Evolutionary conservation across 495 filamentous ascomycete species (phyloP).

Genomic region (Podospora didyma): DNA sequence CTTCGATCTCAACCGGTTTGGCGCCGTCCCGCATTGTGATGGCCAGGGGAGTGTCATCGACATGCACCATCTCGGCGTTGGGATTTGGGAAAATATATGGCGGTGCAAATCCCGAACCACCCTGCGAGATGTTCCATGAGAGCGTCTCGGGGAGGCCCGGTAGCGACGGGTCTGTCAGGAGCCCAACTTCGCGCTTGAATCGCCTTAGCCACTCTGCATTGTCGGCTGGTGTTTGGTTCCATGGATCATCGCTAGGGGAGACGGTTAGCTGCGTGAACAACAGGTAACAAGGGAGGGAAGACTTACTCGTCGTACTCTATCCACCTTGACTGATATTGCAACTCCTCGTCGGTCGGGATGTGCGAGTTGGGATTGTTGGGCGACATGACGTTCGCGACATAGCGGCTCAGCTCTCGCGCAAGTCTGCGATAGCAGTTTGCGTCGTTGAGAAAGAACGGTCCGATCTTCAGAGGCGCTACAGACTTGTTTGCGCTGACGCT

Average conservation of each 20-base stretch:
- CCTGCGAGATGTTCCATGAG: constrained; percentile 37
- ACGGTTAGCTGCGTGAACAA: neutral
- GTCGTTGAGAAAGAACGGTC: constrained; percentile 38
- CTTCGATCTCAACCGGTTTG: constrained; percentile 32
- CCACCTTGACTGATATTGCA: constrained; percentile 55
- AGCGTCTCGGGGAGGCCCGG: constrained; percentile 38
- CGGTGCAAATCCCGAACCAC: constrained; percentile 47
- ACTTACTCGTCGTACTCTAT: constrained; percentile 52
- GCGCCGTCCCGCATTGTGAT: constrained; percentile 26
- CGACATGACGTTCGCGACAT: constrained; percentile 43
- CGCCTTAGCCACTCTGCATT: constrained; percentile 67
- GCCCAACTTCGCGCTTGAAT: constrained; percentile 61
- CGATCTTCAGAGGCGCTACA: constrained; percentile 4
- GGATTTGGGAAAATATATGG: constrained; percentile 37
- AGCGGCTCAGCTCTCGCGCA: constrained; percentile 45
- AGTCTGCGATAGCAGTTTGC: constrained; percentile 52
- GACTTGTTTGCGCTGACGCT: neutral
- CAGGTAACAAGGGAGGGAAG: neutral
- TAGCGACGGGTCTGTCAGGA: constrained; percentile 40
- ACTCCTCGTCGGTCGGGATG: constrained; percentile 49
- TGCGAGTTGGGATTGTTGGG: constrained; percentile 51
- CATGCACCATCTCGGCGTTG: constrained; percentile 15
- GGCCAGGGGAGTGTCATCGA: neutral
- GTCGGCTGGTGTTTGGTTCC: constrained; percentile 73
- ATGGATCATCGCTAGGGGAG: constrained; percentile 54